A percentile compares a stretch with the other conserved stretches of the same genome.
Conservation (phyloP, 148 eudicot genomes). For the Silene uniflora region DNA sequence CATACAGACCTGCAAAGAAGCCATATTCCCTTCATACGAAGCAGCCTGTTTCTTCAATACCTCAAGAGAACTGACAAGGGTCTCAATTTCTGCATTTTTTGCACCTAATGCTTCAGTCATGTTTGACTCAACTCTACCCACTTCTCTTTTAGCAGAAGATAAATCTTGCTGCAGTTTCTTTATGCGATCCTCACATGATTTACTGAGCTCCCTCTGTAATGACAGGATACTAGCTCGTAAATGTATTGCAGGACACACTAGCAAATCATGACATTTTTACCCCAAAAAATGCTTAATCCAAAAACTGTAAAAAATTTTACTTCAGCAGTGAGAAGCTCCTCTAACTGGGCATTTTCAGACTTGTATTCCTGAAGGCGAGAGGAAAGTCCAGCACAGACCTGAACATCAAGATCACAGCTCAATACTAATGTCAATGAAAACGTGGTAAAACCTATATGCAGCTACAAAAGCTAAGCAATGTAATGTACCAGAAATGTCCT, state of each 20-base stretch:
- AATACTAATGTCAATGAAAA: not conserved
- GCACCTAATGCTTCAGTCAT: conserved; percentile 89
- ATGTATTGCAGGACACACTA: conserved; percentile 8
- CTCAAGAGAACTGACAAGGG: conserved; percentile 76
- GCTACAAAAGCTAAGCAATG: conserved; percentile 10
- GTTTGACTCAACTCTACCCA: conserved; percentile 69
- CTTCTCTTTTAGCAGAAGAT: conserved; percentile 67
- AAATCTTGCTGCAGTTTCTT: conserved; percentile 76
- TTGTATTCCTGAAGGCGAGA: conserved; percentile 98
- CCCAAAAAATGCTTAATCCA: conserved; percentile 6
- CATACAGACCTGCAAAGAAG: conserved; percentile 76
- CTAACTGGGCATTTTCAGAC: conserved; percentile 95
- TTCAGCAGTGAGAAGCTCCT: conserved; percentile 93
- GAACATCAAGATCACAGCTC: conserved; percentile 30
- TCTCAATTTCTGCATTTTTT: conserved; percentile 93
- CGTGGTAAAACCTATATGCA: conserved; percentile 2
- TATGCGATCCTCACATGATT: conserved; percentile 74
- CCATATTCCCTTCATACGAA: conserved; percentile 88
- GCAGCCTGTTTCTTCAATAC: conserved; percentile 91
- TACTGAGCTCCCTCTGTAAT: conserved; percentile 82
- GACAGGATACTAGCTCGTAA: conserved; percentile 14
- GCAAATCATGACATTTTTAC: conserved; percentile 3
- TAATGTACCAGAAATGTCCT: not conserved
- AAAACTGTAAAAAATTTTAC: conserved; percentile 32
- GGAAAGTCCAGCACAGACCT: conserved; percentile 99